phyloP scores from a whole-genome alignment of 352 stramenopile species.

The Poterioochromonas sp. region DNA sequence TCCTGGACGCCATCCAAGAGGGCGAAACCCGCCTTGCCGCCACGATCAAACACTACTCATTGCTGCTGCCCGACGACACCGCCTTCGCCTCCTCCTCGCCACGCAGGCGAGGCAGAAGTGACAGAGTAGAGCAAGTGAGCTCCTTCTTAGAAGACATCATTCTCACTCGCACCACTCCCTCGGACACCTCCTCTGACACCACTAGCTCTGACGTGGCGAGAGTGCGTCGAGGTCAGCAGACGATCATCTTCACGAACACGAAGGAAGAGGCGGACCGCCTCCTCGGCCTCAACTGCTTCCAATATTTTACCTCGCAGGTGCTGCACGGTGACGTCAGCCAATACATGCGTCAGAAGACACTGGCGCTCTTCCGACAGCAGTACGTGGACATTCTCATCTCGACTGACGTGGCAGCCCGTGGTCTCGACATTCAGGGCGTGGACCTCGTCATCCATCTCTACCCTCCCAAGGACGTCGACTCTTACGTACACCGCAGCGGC shows the following conservation, averaged over 20 bases:
- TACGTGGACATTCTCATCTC: conserved; percentile 74
- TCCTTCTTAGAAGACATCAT: background rate
- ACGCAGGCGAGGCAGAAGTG: too few species aligned
- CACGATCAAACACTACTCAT: background rate
- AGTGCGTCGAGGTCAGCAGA: background rate
- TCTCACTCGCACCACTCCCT: too few species aligned
- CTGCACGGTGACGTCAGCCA: conserved; percentile 80
- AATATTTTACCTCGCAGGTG: conserved; percentile 47
- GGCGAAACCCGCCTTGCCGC: background rate
- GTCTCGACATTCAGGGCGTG: conserved; percentile 78
- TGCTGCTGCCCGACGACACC: background rate
- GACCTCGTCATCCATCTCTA: conserved; percentile 38
- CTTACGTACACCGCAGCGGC: conserved; percentile 94
- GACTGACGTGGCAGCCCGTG: conserved; percentile 82
- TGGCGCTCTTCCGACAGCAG: conserved; percentile 75
- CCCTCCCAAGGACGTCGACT: conserved; percentile 70
- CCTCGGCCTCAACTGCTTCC: conserved; percentile 28
- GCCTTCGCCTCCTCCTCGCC: too few species aligned
- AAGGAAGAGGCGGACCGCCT: background rate
- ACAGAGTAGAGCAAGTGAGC: background rate
- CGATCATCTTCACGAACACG: conserved; percentile 9
- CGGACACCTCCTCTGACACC: background rate
- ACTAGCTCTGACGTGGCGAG: background rate
- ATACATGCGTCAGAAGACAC: conserved; percentile 77
- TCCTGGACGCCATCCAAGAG: background rate